phyloP scores from a whole-genome alignment of 768 basidiomycete species.

The Nidularia sp. region DNA sequence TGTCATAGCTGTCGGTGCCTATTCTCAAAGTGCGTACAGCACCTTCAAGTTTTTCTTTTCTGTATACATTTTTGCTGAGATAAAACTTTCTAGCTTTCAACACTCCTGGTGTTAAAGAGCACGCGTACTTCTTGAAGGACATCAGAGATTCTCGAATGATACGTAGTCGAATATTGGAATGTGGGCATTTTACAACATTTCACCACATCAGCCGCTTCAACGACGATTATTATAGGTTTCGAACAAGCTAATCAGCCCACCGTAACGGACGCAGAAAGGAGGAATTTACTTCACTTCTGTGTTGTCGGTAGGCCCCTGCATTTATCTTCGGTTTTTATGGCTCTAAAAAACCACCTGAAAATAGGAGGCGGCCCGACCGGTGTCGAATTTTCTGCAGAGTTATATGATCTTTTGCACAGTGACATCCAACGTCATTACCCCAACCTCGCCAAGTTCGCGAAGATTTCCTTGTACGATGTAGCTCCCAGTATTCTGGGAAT shows the following conservation, averaged over 20 bases:
- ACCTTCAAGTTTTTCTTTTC: background rate
- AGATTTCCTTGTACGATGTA: slow-evolving; percentile 80
- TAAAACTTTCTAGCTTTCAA: slow-evolving; percentile 46
- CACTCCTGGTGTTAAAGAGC: slow-evolving; percentile 74
- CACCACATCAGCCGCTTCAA: background rate
- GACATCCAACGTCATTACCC: slow-evolving; percentile 66
- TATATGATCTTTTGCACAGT: slow-evolving; percentile 70
- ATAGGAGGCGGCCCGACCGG: slow-evolving; percentile 75
- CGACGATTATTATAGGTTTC: slow-evolving; percentile 43
- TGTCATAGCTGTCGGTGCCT: slow-evolving; percentile 81
- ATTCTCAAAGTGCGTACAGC: slow-evolving; percentile 64
- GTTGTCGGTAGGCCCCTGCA: slow-evolving; percentile 59
- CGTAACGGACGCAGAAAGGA: slow-evolving; percentile 68
- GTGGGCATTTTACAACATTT: slow-evolving; percentile 24
- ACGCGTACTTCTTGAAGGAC: slow-evolving; percentile 80
- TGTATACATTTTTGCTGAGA: slow-evolving; percentile 1
- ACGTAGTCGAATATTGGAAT: slow-evolving; percentile 70
- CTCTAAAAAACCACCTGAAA: too few relatives aligned
- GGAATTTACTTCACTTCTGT: slow-evolving; percentile 79
- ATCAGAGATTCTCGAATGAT: slow-evolving; percentile 73
- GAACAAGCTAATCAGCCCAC: slow-evolving; percentile 84
- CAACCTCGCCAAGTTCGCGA: slow-evolving; percentile 53
- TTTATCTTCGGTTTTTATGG: too few relatives aligned
- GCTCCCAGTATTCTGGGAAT: slow-evolving; percentile 70
- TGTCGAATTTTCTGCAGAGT: slow-evolving; percentile 80